Evolutionary conservation across 148 eudicot species (phyloP).

Genomic region (Chenopodium quinoa): DNA sequence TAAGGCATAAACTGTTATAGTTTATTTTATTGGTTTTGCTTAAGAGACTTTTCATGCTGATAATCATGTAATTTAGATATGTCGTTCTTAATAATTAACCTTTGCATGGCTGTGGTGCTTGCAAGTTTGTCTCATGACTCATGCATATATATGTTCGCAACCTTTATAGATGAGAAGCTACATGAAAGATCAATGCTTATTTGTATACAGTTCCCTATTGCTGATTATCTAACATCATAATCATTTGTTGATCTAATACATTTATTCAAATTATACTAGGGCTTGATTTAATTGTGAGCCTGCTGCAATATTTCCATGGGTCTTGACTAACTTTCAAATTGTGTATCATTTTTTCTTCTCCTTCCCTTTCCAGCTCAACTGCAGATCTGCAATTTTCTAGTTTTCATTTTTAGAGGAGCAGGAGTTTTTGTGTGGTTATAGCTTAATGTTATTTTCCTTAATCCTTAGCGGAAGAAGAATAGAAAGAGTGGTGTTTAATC

Average conservation of each 20-base stretch:
- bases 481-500: background rate
- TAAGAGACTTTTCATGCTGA: background rate
- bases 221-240: background rate
- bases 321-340: background rate
- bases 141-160: background rate
- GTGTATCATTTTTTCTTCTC: background rate
- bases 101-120: background rate
- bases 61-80: background rate
- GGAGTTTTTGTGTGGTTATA: background rate
- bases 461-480: background rate
- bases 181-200: background rate
- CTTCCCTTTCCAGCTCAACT: background rate
- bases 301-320: background rate
- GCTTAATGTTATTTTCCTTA: background rate
- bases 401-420: background rate
- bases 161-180: background rate
- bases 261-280: background rate
- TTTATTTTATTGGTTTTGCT: background rate
- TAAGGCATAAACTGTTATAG: background rate
- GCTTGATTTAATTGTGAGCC: background rate
- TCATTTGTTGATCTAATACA: background rate
- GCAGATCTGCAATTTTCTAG: too few relatives aligned
- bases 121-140: background rate
- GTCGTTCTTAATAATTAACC: background rate
- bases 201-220: background rate